These are phyloP conservation scores for Penstemon barbatus DNA, from an alignment of 257 asterid species.

Conservation along the genomic window DNA sequence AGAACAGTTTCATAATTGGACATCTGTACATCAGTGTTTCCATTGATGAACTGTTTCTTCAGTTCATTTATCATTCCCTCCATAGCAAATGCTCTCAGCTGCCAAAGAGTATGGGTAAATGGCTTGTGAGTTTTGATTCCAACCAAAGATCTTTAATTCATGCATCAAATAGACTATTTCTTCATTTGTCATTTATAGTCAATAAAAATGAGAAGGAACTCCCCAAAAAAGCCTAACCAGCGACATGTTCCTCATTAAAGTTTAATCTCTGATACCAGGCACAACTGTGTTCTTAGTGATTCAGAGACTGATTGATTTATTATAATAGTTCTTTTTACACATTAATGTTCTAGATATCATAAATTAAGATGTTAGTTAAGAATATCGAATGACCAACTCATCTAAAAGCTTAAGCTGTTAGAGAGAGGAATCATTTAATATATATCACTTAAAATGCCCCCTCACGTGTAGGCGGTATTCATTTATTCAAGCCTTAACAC, in stretches of 20 bases:
- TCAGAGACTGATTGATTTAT: neutral
- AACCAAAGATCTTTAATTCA: slow-evolving; percentile 7
- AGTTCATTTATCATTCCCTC: slow-evolving; percentile 74
- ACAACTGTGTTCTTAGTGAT: neutral
- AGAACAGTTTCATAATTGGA: slow-evolving; percentile 58
- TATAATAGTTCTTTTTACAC: neutral
- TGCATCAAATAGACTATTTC: slow-evolving; percentile 14
- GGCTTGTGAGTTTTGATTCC: slow-evolving; percentile 18
- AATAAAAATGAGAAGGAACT: neutral
- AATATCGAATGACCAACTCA: no score
- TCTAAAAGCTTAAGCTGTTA: no score
- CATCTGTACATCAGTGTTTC: slow-evolving; percentile 33
- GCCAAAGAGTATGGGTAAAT: slow-evolving; percentile 36
- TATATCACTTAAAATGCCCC: no score
- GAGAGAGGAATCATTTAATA: no score
- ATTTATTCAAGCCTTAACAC: no score
- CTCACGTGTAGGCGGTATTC: no score
- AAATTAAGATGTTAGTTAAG: neutral
- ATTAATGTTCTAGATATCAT: neutral
- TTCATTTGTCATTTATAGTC: neutral
- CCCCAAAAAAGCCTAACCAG: slow-evolving; percentile 3
- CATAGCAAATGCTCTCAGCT: slow-evolving; percentile 80
- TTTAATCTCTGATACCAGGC: neutral
- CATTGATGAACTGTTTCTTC: slow-evolving; percentile 43
- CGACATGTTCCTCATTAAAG: neutral